These are phyloP conservation scores for Cryptosporidium sp. DNA, from an alignment of 169 alveolate genomes.

Conservation along the genomic window DNA sequence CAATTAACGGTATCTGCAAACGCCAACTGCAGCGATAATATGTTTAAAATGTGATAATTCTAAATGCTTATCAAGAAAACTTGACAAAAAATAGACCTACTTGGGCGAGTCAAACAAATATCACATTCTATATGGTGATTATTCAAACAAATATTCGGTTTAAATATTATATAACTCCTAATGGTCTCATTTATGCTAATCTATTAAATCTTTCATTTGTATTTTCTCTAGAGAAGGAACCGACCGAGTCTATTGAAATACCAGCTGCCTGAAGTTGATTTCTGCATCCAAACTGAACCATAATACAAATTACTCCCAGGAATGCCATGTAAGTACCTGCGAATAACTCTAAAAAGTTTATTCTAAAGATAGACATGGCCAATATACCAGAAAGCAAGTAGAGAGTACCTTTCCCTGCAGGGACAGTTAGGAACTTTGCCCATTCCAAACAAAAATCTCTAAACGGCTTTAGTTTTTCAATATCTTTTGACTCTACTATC, in stretches of 20 bases:
- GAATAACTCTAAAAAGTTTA: conserved; percentile 56
- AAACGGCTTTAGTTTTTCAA: conserved; percentile 56
- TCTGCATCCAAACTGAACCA: conserved; percentile 74
- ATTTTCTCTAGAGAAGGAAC: conserved; percentile 67
- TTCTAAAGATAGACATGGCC: conserved; percentile 72
- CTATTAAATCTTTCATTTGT: conserved; percentile 71
- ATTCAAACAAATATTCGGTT: not conserved
- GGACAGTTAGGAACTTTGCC: conserved; percentile 74
- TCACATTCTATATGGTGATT: no score
- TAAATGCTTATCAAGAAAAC: no score
- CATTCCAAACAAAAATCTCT: conserved; percentile 74
- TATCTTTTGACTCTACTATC: conserved; percentile 71
- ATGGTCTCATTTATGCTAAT: conserved; percentile 19
- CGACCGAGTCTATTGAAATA: conserved; percentile 46
- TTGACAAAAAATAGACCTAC: no score
- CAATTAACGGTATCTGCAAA: no score
- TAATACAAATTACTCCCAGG: conserved; percentile 60
- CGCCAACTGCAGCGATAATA: no score
- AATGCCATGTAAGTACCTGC: conserved; percentile 74
- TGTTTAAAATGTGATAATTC: no score
- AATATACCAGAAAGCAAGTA: conserved; percentile 58
- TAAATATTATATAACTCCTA: not conserved
- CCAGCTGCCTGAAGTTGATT: conserved; percentile 74
- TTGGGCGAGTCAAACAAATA: no score
- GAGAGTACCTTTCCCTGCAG: conserved; percentile 69